Conservation (phyloP, 768 basidiomycete species). For the Serpula lacrymans region DNA sequence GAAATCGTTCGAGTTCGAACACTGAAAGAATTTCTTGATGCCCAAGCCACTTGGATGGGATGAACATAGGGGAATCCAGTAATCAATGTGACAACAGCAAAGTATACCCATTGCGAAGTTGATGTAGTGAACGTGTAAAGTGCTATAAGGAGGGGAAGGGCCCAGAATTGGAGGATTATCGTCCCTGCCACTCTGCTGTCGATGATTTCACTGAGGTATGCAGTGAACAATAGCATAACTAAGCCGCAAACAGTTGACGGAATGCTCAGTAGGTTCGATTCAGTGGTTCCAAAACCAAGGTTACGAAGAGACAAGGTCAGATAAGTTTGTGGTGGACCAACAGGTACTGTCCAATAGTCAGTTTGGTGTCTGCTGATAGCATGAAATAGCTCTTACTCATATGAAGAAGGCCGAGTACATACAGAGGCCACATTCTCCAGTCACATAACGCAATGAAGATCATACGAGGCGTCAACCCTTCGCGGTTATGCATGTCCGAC, state of each 20-base stretch:
- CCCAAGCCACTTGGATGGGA: constrained; percentile 51
- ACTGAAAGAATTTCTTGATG: constrained; percentile 56
- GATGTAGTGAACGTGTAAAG: constrained; percentile 46
- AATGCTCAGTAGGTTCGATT: constrained; percentile 60
- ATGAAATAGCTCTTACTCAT: constrained; percentile 41
- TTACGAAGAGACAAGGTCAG: constrained; percentile 60
- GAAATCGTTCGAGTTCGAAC: constrained; percentile 50
- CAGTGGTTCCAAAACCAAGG: constrained; percentile 60
- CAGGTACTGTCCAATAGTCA: constrained; percentile 45
- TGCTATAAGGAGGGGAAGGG: constrained; percentile 55
- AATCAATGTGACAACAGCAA: constrained; percentile 48
- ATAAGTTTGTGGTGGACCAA: constrained; percentile 57
- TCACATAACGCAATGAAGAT: constrained; percentile 52
- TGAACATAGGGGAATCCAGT: constrained; percentile 48
- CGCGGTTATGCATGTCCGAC: constrained; percentile 69
- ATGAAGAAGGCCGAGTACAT: constrained; percentile 51
- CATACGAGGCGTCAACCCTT: constrained; percentile 49
- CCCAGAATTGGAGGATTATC: constrained; percentile 57
- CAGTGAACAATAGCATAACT: constrained; percentile 42
- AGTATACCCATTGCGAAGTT: constrained; percentile 57
- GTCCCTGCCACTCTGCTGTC: constrained; percentile 54
- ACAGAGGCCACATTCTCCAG: constrained; percentile 66
- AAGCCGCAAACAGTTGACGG: constrained; percentile 56
- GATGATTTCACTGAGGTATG: constrained; percentile 52
- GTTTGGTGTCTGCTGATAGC: background rate